Evolutionary conservation across 441 rosid genomes (phyloP), one percentile per base, ranked within the genome.

Genomic region (Gossypium lobatum): DNA sequence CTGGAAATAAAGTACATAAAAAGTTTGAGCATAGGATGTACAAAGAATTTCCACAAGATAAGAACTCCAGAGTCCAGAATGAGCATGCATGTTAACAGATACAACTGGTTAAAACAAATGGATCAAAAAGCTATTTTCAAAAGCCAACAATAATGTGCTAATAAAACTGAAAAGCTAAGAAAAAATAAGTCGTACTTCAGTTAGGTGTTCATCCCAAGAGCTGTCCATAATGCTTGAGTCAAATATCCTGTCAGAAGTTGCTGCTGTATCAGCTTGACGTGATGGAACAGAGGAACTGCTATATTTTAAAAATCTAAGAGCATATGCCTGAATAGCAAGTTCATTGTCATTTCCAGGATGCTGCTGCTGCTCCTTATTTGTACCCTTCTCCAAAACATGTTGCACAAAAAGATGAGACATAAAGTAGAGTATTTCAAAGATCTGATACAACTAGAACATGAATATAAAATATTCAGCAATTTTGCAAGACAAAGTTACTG

Each of bases 201-300:
- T 83, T 62, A 91, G 85, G 67, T 83, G 86, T 81, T 91, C 92
- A 80, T 90, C 93, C 88, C 91, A 82, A 28, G 93, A 89, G 68
- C 70, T 69, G 42, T 90, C 95, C 81, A 81, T 64, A 78, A 80
- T 77, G 79, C 88, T 89, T 23, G 78, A 65, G 70, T 88, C 89
- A 70, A 81, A 86, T 62, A 83, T 76, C 73, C 83, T 80, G 80
- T 86, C 91, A 59, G 93, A 84, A 76, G 90, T 85, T 73, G 86
- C 76, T 6, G 88, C 91, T 73, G 86, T 88, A 78, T 88, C 91
- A 61, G 88, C 90, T 82, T 83, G 88, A 80, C 77, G 79, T 70
- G 83, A 73, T 78, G 83, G 86, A 76, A 80, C 78, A 72, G 77
- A 73, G 79, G 83, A 82, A 75, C 76, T 78, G 80, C 79, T 89